Evolutionary conservation across 2,329 filamentous ascomycete genomes (phyloP).

Genomic region (Cercospora janseana): DNA sequence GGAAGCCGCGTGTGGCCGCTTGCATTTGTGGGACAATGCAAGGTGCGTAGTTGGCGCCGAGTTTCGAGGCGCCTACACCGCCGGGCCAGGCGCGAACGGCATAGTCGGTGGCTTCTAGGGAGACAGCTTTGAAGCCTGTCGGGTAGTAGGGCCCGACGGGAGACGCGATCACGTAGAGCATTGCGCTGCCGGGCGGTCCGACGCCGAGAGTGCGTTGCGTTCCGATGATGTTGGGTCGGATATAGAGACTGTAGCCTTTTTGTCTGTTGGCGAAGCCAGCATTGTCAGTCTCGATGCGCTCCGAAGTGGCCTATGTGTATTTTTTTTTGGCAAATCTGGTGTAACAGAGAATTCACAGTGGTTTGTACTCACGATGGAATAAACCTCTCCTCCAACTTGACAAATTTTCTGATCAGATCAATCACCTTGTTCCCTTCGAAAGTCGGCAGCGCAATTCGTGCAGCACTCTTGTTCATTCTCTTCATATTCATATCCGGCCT

Average conservation of each 20-base stretch:
- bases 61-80: slow-evolving; percentile 96
- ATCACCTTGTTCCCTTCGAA: slow-evolving; percentile 74
- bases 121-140: slow-evolving; percentile 95
- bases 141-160: slow-evolving; percentile 98
- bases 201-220: slow-evolving; percentile 94
- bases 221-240: slow-evolving; percentile 94
- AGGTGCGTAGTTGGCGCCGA: slow-evolving; percentile 98
- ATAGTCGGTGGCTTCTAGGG: slow-evolving; percentile 92
- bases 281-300: not conserved
- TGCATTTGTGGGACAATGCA: slow-evolving; percentile 96
- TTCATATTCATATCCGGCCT: slow-evolving; percentile 95
- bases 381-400: slow-evolving; percentile 79
- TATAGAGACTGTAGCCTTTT: slow-evolving; percentile 89
- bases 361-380: slow-evolving; percentile 66
- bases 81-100: slow-evolving; percentile 90
- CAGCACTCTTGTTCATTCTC: slow-evolving; percentile 84
- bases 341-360: not conserved
- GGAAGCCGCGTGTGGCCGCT: slow-evolving; percentile 86
- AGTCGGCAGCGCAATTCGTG: slow-evolving; percentile 87
- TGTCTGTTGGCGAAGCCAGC: slow-evolving; percentile 35
- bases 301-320: not conserved
- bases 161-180: slow-evolving; percentile 92
- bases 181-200: slow-evolving; percentile 82
- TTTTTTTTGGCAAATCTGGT: not conserved
- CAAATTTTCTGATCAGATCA: slow-evolving; percentile 76